Base-by-base conservation (phyloP, 2,329 filamentous ascomycete species). In the Beauveria sp. region DNA sequence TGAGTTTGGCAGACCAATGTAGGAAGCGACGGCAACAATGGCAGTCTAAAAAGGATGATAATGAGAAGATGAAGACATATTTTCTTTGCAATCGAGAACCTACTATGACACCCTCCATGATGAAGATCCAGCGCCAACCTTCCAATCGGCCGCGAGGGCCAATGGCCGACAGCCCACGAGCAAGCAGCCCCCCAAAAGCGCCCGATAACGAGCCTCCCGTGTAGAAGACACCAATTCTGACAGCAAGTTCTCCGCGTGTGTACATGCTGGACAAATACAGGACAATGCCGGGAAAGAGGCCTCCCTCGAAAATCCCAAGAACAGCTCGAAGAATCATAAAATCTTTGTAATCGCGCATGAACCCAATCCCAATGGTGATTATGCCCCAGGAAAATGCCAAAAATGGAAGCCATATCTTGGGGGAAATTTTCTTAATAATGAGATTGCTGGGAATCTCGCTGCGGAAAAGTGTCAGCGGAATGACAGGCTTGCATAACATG, bases 221-320 rank as follows among this genome's bases (percentile, higher is more conserved):
- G 69, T 88, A 89, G 67, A 89, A 88, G 6, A 89, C 74, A 34
- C 85, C 87, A 55, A 89, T 86, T 5, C 87, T 77, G 43, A 88
- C 71, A 0, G 84, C 83, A 64, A 88, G 75, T 65, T 88, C 84
- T 1, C 79, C 76, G 22, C 85, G 76, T 20, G 78, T 81, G 67
- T 88, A 86, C 65, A 89, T 80, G 7, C 79, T 77, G 0, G 85
- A 87, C 14, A 90, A 77, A 67, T 89, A 89, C 1, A 90, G 74
- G 1, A 88, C 80, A 78, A 89, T 88, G 52, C 86, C 87, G 0
- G 87, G 87, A 2, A 89, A 72, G 42, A 89, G 71, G 0, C 86
- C 87, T 45, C 85, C 86, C 71, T 89, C 87, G 0, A 83, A 82
- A 4, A 86, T 66, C 9, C 87, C 87, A 5, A 89, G 75, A 38